Evolutionary conservation across 208 protist species (phyloP), one percentile per base, ranked within the genome.

Genomic region (Borovskyia barvae): DNA sequence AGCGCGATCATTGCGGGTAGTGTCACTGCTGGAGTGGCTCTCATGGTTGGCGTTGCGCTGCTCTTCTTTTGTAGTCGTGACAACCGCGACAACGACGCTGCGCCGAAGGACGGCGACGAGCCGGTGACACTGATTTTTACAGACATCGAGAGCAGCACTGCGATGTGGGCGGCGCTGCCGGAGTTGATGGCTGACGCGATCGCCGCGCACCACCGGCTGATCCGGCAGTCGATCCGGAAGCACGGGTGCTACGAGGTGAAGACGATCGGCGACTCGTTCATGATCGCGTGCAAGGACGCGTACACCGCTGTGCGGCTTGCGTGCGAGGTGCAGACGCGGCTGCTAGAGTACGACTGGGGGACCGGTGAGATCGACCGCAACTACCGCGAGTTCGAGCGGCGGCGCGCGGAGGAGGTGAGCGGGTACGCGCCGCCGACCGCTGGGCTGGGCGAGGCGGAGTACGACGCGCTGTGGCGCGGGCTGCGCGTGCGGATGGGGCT

Each of bases 261-360:
- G 75, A 93, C 81, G 57, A 75, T 90, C 26, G 86, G 86, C 24
- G 86, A 93, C 75, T 76, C 86, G 43, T 90, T 93, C 74, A 90
- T 93, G 82, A 85, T 89, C 30, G 76, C 82, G 32, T 82, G 75
- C 78, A 80, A 77, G 57, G 64, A 59, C 57, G 53, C 66, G n/a
- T 54, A 20, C 19, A 62, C 53, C 12, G 77, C 67, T 5, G 69
- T 84, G 42, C 53, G 64, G 39, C 72, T 82, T 20, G 72, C 70
- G 26, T 56, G 61, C 0, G 85, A 81, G 8, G 49, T 90, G 19
- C 82, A 92, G 70, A 62, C 36, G 33, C 65, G 43, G 57, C 75
- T 92, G 50, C 49, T 83, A 20, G 55, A 55, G 40, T 30, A 75
- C 65, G 69, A 80, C 74, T 90, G 83, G 83, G 65, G 59, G 5